Conservation (phyloP, 1,139 yeast species). For the Geotrichum australiense region DNA sequence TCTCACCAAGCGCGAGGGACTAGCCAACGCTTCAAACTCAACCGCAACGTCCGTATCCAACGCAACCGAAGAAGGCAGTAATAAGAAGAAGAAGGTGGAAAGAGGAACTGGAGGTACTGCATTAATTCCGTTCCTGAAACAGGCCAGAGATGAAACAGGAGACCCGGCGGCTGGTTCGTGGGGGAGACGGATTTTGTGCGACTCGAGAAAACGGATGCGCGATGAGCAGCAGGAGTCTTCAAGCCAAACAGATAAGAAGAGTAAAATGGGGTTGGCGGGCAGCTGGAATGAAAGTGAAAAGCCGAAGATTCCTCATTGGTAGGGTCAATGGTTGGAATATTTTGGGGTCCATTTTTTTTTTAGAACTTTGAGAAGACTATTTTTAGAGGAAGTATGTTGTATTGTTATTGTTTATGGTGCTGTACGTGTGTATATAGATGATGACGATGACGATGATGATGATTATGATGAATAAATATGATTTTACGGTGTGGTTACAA, state of each 20-base stretch:
- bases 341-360: too few relatives aligned
- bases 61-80: constrained; percentile 7
- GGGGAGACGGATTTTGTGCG: constrained; percentile 72
- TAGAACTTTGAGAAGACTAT: neutral
- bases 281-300: constrained; percentile 25
- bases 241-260: constrained; percentile 10
- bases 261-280: constrained; percentile 25
- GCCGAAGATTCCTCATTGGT: constrained; percentile 27
- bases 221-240: constrained; percentile 1
- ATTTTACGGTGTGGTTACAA: too few relatives aligned
- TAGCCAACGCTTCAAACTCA: constrained; percentile 25
- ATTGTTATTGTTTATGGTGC: too few relatives aligned
- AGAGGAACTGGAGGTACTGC: constrained; percentile 95
- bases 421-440: too few relatives aligned
- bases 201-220: constrained; percentile 22
- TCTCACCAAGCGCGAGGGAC: constrained; percentile 31
- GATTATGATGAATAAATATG: too few relatives aligned
- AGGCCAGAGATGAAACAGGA: constrained; percentile 93
- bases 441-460: too few relatives aligned
- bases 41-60: neutral
- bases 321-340: constrained; percentile 1
- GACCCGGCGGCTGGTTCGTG: constrained; percentile 85
- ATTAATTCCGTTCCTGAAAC: constrained; percentile 82
- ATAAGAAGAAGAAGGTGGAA: constrained; percentile 30
- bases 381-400: too few relatives aligned